Base-by-base conservation (phyloP, 257 asterid species). In the Capsicum rhomboideum region DNA sequence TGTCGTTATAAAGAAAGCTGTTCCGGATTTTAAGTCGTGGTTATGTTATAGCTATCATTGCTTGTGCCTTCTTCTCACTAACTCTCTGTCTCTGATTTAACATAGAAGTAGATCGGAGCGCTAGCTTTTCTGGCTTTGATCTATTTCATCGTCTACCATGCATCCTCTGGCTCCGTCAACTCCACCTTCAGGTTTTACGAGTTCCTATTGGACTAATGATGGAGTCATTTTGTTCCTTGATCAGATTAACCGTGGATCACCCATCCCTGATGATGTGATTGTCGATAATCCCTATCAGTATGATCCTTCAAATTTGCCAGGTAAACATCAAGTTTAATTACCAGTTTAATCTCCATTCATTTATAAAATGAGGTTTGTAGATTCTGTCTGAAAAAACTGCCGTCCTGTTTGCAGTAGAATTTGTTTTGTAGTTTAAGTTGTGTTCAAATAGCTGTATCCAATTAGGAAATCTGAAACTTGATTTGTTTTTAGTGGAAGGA, bases 301-400 rank as follows among this genome's bases (percentile, higher is more conserved):
- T 55, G 83, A 74, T 66, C 97, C 97, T 40, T 84, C 89, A 18
- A 59, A 87, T 84, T 91, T 93, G 82, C 97, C 93, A 23, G 93
- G 98, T 94, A 75, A 79, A 26, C 63, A 85, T 83, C 20, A 20
- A 69, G 64, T 80, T 64, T 18, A 29, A 21, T 67, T 67, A 16
- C 10, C n/a, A 44, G 18, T 58, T 74, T 8, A 74, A 44, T 50
- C 26, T 16, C 6, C 58, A 44, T 26, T 74, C 31, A 21, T 74
- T n/a, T 21, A 46, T 13, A 16, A 42, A 16, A 40, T 20, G 42
- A 46, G 42, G 26, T 59, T 50, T 8, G 0, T 42, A 46, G 58
- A 75, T 23, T 75, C 42, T 49, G 9, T 8, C 42, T 49, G 46
- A 23, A 49, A 46, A 49, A 13, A 7, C 61, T 16, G 61, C 81